A percentile compares a stretch with the other conserved stretches of the same genome.
Evolutionary conservation across 345 rosid species (phyloP).

Genomic region (Melaleuca quinquenervia): DNA sequence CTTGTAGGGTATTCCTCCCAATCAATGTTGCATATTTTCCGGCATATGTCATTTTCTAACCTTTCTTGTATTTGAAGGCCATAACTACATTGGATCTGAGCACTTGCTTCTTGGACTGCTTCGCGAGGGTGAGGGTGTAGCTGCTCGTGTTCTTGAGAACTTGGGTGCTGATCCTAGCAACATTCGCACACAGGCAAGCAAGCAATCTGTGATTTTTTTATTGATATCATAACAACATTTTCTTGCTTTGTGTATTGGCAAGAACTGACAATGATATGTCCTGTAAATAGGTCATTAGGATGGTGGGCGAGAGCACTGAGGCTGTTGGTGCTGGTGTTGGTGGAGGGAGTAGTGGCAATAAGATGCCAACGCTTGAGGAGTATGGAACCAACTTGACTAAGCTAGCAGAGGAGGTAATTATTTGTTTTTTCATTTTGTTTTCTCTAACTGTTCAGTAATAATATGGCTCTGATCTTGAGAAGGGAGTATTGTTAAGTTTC

Average conservation of each 20-base stretch:
- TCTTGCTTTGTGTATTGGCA: background rate
- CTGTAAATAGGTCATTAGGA: constrained; percentile 70
- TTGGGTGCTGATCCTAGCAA: constrained; percentile 86
- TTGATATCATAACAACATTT: background rate
- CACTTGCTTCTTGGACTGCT: constrained; percentile 94
- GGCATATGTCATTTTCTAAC: background rate
- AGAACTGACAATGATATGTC: background rate
- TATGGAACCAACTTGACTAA: constrained; percentile 97
- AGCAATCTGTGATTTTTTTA: background rate
- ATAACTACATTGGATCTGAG: constrained; percentile 97
- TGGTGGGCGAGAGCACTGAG: constrained; percentile 94
- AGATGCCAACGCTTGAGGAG: constrained; percentile 98
- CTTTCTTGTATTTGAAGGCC: constrained; percentile 34
- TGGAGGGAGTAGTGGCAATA: constrained; percentile 60
- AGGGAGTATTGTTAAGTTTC: background rate
- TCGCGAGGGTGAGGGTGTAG: constrained; percentile 99
- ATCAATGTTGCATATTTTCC: background rate
- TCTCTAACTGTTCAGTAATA: background rate
- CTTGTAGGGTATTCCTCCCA: background rate
- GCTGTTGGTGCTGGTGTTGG: constrained; percentile 77
- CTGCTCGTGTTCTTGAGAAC: constrained; percentile 96
- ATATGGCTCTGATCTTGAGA: background rate
- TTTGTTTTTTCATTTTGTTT: background rate
- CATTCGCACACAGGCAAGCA: constrained; percentile 84
- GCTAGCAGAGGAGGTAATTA: constrained; percentile 85